A percentile compares a stretch with the other conserved stretches of the same genome.
Conservation (phyloP, 2,329 filamentous ascomycete genomes). For the Trichoderma oligosporum region DNA sequence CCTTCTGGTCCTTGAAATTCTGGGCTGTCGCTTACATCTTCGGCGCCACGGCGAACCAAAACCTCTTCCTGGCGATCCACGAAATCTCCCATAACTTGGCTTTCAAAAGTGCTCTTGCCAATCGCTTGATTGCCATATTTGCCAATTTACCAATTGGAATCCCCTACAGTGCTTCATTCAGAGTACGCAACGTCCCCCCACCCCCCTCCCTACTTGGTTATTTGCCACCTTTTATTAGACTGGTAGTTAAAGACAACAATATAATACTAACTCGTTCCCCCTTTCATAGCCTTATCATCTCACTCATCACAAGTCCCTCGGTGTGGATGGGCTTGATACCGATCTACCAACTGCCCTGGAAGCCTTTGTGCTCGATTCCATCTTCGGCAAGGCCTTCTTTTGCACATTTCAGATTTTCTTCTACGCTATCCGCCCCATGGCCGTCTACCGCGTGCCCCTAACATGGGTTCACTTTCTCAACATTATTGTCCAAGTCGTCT, state of each 20-base stretch:
- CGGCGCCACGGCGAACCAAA: constrained; percentile 95
- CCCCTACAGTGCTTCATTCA: constrained; percentile 93
- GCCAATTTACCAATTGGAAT: constrained; percentile 95
- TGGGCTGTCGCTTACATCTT: constrained; percentile 85
- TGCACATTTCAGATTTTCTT: constrained; percentile 99
- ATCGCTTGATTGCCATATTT: constrained; percentile 83
- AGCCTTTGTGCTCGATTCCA: constrained; percentile 87
- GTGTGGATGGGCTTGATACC: constrained; percentile 92
- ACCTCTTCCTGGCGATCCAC: constrained; percentile 96
- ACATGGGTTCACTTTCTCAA: constrained; percentile 83
- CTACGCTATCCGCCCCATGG: constrained; percentile 94
- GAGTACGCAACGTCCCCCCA: constrained; percentile 55
- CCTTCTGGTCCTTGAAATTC: constrained; percentile 80
- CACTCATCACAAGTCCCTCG: constrained; percentile 97
- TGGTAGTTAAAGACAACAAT: neutral
- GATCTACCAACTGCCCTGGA: constrained; percentile 91
- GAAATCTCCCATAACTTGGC: constrained; percentile 98
- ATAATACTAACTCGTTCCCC: neutral
- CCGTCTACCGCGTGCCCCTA: constrained; percentile 84
- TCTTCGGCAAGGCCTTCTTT: constrained; percentile 97
- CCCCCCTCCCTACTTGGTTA: too few relatives aligned
- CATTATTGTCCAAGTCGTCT: constrained; percentile 68
- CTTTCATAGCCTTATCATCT: constrained; percentile 78
- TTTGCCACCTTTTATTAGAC: neutral
- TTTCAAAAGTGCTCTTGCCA: constrained; percentile 74